A percentile compares a stretch with the other conserved stretches of the same genome.
phyloP scores from a whole-genome alignment of 257 asterid genomes.

The Solanum piurae region DNA sequence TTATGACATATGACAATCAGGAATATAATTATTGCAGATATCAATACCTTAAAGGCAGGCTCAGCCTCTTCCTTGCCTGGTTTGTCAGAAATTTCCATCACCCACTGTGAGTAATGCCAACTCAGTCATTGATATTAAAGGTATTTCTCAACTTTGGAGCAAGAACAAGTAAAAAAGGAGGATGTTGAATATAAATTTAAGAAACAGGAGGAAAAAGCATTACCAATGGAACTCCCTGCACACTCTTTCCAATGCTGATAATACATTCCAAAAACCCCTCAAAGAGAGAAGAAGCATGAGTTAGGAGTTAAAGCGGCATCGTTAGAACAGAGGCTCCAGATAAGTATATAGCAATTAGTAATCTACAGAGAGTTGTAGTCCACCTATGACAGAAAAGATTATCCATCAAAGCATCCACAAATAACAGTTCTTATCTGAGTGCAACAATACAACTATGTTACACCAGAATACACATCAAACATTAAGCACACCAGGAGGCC shows the following conservation, averaged over 20 bases:
- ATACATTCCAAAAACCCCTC: conserved; percentile 14
- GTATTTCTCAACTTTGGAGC: background rate
- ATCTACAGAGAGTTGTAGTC: background rate
- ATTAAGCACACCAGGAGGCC: background rate
- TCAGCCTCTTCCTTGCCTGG: conserved; percentile 50
- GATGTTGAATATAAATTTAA: background rate
- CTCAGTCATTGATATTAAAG: background rate
- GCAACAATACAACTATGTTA: background rate
- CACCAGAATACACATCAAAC: background rate
- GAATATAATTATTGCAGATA: background rate
- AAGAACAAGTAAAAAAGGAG: background rate
- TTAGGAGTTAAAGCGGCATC: conserved; percentile 5
- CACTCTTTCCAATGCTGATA: conserved; percentile 58
- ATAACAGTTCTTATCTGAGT: background rate
- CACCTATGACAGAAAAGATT: background rate
- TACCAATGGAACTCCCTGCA: conserved; percentile 52
- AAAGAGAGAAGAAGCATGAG: conserved; percentile 18
- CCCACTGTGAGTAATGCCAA: conserved; percentile 30
- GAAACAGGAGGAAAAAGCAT: conserved; percentile 6
- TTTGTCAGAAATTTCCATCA: conserved; percentile 48
- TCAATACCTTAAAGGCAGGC: conserved; percentile 53
- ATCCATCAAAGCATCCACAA: background rate
- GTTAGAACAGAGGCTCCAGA: background rate
- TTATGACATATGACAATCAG: background rate
- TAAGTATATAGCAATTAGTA: background rate